These are phyloP conservation scores for Pyrus pyrifolia DNA, from an alignment of 306 rosid genomes.

Conservation along the genomic window DNA sequence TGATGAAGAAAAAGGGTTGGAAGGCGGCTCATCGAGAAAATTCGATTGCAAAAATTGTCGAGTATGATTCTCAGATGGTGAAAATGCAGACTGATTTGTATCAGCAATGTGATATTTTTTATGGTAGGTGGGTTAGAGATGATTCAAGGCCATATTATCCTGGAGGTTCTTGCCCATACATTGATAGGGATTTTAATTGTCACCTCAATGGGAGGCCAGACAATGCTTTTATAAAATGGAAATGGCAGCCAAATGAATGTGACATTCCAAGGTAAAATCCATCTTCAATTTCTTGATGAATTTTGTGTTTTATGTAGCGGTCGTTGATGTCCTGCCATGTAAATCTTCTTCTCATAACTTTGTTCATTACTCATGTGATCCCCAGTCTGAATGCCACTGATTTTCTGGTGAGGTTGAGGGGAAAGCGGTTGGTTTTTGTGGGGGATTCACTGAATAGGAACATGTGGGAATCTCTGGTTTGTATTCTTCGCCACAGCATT, in stretches of 20 bases:
- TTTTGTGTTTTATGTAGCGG: neutral
- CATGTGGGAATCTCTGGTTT: conserved; percentile 95
- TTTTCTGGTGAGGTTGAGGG: conserved; percentile 76
- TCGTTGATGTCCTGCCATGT: neutral
- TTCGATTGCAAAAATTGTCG: conserved; percentile 11
- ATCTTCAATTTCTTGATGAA: neutral
- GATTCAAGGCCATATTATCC: conserved; percentile 81
- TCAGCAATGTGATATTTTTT: conserved; percentile 55
- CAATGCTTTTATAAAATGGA: conserved; percentile 66
- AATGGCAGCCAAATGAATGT: conserved; percentile 85
- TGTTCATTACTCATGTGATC: conserved; percentile 17
- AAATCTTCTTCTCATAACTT: neutral
- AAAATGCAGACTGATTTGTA: conserved; percentile 17
- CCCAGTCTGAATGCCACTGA: conserved; percentile 81
- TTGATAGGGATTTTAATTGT: conserved; percentile 77
- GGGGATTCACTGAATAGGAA: conserved; percentile 94
- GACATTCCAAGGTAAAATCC: conserved; percentile 68
- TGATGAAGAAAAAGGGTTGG: neutral
- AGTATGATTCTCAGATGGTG: conserved; percentile 6
- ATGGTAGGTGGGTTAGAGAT: conserved; percentile 83
- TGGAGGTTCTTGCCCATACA: conserved; percentile 72
- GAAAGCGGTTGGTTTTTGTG: conserved; percentile 71
- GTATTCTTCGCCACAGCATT: conserved; percentile 67
- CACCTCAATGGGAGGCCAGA: conserved; percentile 79
- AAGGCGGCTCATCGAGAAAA: neutral